phyloP scores from a whole-genome alignment of 2,329 filamentous ascomycete species.

The Setomelanomma holmii region DNA sequence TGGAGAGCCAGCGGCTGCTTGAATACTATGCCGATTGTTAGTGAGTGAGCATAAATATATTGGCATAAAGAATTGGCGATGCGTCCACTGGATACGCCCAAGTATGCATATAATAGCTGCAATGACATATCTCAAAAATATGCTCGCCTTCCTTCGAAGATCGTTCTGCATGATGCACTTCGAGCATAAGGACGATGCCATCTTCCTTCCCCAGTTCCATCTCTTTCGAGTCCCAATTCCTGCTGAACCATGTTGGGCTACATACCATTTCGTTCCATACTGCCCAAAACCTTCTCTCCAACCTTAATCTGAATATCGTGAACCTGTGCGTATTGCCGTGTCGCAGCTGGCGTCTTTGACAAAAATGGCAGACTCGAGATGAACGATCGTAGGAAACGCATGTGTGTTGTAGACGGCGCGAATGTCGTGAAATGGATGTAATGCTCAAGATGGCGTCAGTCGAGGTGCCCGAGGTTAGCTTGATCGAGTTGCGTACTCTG shows the following conservation, averaged over 20 bases:
- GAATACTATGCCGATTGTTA: constrained; percentile 55
- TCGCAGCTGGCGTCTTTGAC: not conserved
- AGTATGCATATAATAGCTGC: no score
- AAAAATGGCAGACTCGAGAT: constrained; percentile 1
- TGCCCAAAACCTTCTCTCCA: constrained; percentile 6
- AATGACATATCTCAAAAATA: no score
- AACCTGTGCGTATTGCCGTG: constrained; percentile 36
- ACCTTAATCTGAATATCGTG: constrained; percentile 34
- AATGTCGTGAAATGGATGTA: not conserved
- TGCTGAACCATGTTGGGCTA: no score
- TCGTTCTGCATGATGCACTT: no score
- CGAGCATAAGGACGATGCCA: no score
- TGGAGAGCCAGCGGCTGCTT: constrained; percentile 65
- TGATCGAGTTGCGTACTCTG: constrained; percentile 1
- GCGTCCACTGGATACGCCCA: no score
- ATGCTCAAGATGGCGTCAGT: constrained; percentile 20
- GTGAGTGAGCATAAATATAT: not conserved
- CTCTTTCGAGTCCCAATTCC: no score
- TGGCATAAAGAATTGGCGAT: not conserved
- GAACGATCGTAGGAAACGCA: constrained; percentile 22
- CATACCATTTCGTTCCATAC: constrained; percentile 30
- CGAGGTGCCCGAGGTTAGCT: constrained; percentile 4
- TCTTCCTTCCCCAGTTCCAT: no score
- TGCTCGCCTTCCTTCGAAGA: no score
- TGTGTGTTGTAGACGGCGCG: constrained; percentile 4